Evolutionary conservation across 2,329 filamentous ascomycete species (phyloP), one percentile per base, ranked within the genome.

Genomic region (Magnaporthiopsis rhizophila): DNA sequence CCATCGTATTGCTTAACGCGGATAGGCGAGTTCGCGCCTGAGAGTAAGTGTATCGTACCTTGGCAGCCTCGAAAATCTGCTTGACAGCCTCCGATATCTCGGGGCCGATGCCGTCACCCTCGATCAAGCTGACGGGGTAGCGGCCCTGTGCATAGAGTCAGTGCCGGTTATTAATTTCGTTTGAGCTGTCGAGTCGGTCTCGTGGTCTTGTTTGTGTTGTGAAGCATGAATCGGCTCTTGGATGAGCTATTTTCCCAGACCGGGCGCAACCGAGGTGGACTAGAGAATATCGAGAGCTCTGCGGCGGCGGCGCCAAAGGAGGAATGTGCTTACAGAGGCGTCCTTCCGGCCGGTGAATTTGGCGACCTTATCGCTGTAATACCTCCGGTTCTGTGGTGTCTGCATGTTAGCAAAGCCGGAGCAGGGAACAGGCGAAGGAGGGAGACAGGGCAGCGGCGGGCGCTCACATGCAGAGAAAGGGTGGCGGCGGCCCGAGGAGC

Each of bases 61-160:
- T 91, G 73, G 95, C 95, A 72, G 95, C 95, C 73, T 88, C 85
- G 82, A 97, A 99, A 80, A 99, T 99, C 79, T 97, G 91, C 87
- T 98, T 99, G 75, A 99, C 93, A 62, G 95, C 96, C 80, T 97
- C 89, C 69, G 95, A 88, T 76, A 99, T 99, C 82, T 99, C 94
- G 69, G 95, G 95, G 67, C 95, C 95, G 77, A 99, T 99, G 77
- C 95, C 95, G 75, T 99, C 96, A 80, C 96, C 95, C 85, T 99
- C 96, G 71, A 99, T 99, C 80, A 99, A 84, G 72, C 91, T 94
- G 74, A 99, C 95, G 65, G 91, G 90, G 86, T 89, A 99, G 80
- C 95, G 95, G 75, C 95, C 95, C 92, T 96, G 73, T 66, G 58
- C 59, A 53, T 18, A 30, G 65, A 66, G 65, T 74, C 68, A 75